Evolutionary conservation across 2,329 filamentous ascomycete species (phyloP).

Genomic region (Diaporthe sp.): DNA sequence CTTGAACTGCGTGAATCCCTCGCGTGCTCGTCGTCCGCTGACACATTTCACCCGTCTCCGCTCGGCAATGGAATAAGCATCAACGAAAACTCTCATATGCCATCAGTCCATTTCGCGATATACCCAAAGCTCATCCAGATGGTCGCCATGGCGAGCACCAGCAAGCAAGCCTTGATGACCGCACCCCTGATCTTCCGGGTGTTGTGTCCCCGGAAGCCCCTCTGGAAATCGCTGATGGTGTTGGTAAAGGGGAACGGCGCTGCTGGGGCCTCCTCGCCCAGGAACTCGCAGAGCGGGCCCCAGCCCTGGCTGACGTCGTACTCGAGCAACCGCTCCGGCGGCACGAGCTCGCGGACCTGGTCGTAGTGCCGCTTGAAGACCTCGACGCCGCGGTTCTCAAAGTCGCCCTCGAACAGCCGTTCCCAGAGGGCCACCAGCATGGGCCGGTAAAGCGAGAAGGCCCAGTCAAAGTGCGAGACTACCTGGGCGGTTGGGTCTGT

Average conservation of each 20-base stretch:
- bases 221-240: slow-evolving; percentile 37
- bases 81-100: neutral
- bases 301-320: slow-evolving; percentile 55
- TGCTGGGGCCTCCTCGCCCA: slow-evolving; percentile 51
- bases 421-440: slow-evolving; percentile 39
- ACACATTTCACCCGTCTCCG: neutral
- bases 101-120: slow-evolving; percentile 33
- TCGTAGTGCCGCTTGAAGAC: slow-evolving; percentile 36
- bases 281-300: slow-evolving; percentile 56
- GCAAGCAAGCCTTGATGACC: slow-evolving; percentile 6
- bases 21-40: neutral
- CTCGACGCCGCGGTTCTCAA: slow-evolving; percentile 37
- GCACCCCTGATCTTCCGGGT: slow-evolving; percentile 32
- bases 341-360: slow-evolving; percentile 44
- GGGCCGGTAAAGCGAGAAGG: slow-evolving; percentile 36
- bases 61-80: neutral
- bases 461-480: slow-evolving; percentile 39
- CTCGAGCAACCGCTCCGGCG: slow-evolving; percentile 51
- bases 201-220: slow-evolving; percentile 30
- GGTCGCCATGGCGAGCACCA: slow-evolving; percentile 33
- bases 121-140: slow-evolving; percentile 38
- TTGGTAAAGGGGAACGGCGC: slow-evolving; percentile 52
- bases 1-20: neutral
- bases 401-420: slow-evolving; percentile 37
- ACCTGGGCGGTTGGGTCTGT: slow-evolving; percentile 34